These are phyloP conservation scores for Poronia punctata DNA, from an alignment of 495 filamentous ascomycete genomes.

Conservation along the genomic window DNA sequence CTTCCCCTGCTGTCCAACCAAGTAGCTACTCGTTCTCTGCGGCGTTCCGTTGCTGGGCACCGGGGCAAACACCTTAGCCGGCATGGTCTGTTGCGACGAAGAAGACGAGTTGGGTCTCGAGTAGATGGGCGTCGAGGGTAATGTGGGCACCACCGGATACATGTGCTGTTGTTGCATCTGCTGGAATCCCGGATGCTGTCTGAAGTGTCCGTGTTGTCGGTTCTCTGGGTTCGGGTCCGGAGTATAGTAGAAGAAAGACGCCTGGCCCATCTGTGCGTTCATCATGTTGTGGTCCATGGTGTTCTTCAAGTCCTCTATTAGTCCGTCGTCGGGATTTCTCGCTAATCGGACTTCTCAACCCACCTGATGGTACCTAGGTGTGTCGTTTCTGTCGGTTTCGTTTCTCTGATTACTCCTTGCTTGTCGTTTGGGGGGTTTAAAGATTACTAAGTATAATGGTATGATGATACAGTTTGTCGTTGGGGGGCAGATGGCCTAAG, in stretches of 20 bases:
- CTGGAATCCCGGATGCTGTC: conserved; percentile 58
- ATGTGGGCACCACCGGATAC: conserved; percentile 46
- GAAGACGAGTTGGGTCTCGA: conserved; percentile 61
- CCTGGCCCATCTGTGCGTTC: conserved; percentile 59
- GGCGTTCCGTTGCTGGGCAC: conserved; percentile 60
- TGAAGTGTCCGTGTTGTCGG: conserved; percentile 76
- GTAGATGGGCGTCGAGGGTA: conserved; percentile 65
- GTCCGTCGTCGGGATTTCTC: neutral
- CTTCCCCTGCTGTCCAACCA: conserved; percentile 62
- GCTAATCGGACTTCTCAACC: conserved; percentile 3
- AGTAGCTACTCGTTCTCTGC: conserved; percentile 67
- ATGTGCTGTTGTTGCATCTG: conserved; percentile 37
- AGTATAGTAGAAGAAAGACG: conserved; percentile 88
- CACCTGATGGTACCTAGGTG: conserved; percentile 10
- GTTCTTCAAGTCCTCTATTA: conserved; percentile 14
- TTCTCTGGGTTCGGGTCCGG: conserved; percentile 68
- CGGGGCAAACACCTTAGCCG: conserved; percentile 52
- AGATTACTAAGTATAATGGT: conserved; percentile 41
- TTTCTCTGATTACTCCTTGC: conserved; percentile 8
- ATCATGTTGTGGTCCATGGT: conserved; percentile 42
- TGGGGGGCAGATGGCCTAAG: conserved; percentile 39
- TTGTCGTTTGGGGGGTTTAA: conserved; percentile 25
- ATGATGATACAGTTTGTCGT: conserved; percentile 32
- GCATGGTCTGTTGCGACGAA: conserved; percentile 54
- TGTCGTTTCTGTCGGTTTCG: neutral